These are phyloP conservation scores for Eimeria acervulina DNA, from an alignment of 169 alveolate species.

Conservation along the genomic window DNA sequence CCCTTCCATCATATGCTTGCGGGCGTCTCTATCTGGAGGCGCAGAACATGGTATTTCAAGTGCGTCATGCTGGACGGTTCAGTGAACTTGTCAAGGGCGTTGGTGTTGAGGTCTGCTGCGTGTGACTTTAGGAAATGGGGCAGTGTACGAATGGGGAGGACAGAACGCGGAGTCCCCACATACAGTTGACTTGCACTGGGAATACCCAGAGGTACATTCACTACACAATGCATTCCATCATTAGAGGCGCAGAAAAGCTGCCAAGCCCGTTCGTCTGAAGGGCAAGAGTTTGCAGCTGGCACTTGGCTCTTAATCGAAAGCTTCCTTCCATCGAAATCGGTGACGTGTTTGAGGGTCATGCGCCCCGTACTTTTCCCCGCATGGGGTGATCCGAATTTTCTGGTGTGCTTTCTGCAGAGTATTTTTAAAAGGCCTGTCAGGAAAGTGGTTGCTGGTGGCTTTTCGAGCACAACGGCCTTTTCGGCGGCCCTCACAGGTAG, in stretches of 20 bases:
- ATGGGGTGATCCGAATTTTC: background rate
- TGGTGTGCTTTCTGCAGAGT: constrained; percentile 39
- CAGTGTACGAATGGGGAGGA: constrained; percentile 75
- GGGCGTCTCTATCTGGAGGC: background rate
- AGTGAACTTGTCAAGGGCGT: background rate
- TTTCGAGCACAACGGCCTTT: constrained; percentile 51
- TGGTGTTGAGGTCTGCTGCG: background rate
- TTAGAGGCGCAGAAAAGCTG: background rate
- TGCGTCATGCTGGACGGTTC: background rate
- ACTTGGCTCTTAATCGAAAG: background rate
- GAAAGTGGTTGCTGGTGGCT: constrained; percentile 64
- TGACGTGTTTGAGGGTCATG: background rate
- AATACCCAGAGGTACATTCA: constrained; percentile 27
- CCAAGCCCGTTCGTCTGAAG: background rate
- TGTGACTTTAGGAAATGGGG: constrained; percentile 8
- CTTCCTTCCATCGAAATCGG: background rate
- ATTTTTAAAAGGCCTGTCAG: constrained; percentile 2
- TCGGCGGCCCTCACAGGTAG: constrained; percentile 67
- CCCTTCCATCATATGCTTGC: background rate
- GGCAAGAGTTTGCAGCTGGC: background rate
- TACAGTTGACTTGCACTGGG: constrained; percentile 45
- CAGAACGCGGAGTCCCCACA: constrained; percentile 29
- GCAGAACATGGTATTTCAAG: background rate
- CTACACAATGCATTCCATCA: background rate
- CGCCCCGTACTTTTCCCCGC: background rate